Percentiles rank a stretch among this genome's conserved stretches.
phyloP scores from a whole-genome alignment of 2,329 filamentous ascomycete genomes.

The Fusarium sp. region DNA sequence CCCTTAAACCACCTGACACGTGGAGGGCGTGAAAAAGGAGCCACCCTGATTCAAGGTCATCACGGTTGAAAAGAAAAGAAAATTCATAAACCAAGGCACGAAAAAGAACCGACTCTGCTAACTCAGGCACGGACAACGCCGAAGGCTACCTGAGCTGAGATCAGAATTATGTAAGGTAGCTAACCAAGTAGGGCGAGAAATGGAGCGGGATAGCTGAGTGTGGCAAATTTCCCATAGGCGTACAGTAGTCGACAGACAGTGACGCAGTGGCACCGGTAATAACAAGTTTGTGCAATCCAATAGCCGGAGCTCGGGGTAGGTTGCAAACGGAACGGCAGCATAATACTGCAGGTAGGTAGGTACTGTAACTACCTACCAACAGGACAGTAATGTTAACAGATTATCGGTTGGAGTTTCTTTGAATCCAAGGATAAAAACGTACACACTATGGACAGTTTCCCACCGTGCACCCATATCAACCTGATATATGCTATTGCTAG shows the following conservation, averaged over 20 bases:
- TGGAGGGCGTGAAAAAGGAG: neutral
- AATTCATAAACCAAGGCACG: neutral
- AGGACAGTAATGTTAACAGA: neutral
- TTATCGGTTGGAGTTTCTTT: neutral
- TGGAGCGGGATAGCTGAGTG: slow-evolving; percentile 17
- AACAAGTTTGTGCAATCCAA: neutral
- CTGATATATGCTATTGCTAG: neutral
- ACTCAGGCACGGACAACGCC: slow-evolving; percentile 37
- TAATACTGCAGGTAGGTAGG: neutral
- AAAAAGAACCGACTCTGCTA: slow-evolving; percentile 14
- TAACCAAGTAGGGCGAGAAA: slow-evolving; percentile 3
- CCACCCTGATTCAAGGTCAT: neutral
- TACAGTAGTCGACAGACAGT: slow-evolving; percentile 19
- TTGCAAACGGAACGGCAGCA: neutral
- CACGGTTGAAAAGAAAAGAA: slow-evolving; percentile 12
- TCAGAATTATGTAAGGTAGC: slow-evolving; percentile 41
- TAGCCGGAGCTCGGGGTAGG: neutral
- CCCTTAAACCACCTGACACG: neutral
- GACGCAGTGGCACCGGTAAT: slow-evolving; percentile 26
- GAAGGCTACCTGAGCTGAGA: slow-evolving; percentile 31
- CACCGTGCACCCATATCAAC: neutral
- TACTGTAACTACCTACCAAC: too few species aligned
- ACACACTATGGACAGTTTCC: neutral
- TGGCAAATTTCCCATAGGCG: slow-evolving; percentile 30
- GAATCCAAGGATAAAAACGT: neutral